Evolutionary conservation across 495 filamentous ascomycete species (phyloP).

Genomic region (Rostrohypoxylon terebratum): DNA sequence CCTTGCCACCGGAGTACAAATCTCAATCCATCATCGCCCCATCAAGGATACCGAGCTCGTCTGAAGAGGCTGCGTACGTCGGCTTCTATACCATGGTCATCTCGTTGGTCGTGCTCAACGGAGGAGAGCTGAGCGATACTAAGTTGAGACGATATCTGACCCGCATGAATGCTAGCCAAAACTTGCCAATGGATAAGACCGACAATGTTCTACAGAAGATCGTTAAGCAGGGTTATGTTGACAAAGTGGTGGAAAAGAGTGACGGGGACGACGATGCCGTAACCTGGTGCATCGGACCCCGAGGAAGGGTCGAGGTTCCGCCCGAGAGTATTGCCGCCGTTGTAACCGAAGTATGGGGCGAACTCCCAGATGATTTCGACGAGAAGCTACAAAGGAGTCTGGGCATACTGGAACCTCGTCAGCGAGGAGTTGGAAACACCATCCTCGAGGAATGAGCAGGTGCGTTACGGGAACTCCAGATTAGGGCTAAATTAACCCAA

Average conservation of each 20-base stretch:
- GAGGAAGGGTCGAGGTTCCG: conserved; percentile 88
- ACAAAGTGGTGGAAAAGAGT: conserved; percentile 72
- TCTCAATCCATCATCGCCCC: conserved; percentile 74
- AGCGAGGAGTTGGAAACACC: conserved; percentile 31
- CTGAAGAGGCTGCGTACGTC: conserved; percentile 79
- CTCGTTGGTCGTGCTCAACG: conserved; percentile 74
- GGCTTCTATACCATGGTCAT: conserved; percentile 84
- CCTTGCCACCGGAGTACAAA: conserved; percentile 74
- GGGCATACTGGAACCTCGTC: conserved; percentile 55
- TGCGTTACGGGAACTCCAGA: background rate
- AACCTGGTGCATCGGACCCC: conserved; percentile 81
- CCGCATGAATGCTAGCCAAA: conserved; percentile 79
- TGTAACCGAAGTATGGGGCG: conserved; percentile 70
- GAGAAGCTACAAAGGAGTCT: conserved; percentile 65
- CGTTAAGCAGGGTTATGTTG: conserved; percentile 83
- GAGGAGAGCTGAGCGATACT: conserved; percentile 76
- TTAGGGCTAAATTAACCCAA: background rate
- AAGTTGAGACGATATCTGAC: conserved; percentile 78
- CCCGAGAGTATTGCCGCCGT: conserved; percentile 76
- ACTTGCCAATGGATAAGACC: conserved; percentile 80
- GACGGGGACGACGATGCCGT: conserved; percentile 76
- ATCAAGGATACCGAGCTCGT: conserved; percentile 69
- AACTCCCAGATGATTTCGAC: conserved; percentile 62
- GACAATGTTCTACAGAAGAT: conserved; percentile 80
- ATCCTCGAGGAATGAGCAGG: conserved; percentile 50